A percentile compares a stretch with the other conserved stretches of the same genome.
phyloP scores from a whole-genome alignment of 345 rosid genomes.

The Citrus sp. region DNA sequence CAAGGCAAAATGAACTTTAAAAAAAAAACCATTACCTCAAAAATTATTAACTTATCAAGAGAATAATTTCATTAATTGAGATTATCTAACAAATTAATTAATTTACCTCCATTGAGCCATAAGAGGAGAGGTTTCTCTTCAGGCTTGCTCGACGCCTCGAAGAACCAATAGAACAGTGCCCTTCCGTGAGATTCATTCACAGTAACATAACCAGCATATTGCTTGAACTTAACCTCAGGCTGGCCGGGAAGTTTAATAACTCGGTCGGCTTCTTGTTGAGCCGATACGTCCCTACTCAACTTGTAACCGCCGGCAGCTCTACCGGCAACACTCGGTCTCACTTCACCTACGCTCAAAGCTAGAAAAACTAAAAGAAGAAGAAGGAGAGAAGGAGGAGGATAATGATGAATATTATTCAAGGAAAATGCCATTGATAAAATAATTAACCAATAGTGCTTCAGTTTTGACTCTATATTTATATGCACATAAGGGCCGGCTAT shows the following conservation, averaged over 20 bases:
- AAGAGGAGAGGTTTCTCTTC: constrained; percentile 53
- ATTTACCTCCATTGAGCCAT: constrained; percentile 86
- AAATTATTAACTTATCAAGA: too few species aligned
- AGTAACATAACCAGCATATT: constrained; percentile 81
- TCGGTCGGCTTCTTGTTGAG: constrained; percentile 49
- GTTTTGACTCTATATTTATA: not conserved
- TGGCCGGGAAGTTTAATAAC: constrained; percentile 64
- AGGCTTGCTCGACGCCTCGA: constrained; percentile 52
- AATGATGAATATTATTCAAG: not conserved
- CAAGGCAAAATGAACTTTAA: not conserved
- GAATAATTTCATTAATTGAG: too few species aligned
- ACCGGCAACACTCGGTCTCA: not conserved
- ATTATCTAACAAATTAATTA: not conserved
- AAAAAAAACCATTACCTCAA: too few species aligned
- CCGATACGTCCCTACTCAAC: constrained; percentile 16
- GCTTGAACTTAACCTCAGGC: constrained; percentile 59
- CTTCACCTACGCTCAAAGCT: not conserved
- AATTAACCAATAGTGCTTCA: not conserved
- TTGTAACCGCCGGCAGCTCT: not conserved
- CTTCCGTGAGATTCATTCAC: constrained; percentile 66
- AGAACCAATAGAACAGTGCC: constrained; percentile 87
- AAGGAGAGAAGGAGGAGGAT: not conserved
- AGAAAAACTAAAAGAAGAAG: not conserved
- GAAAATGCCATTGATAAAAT: not conserved
- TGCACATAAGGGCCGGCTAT: not conserved